Conservation (phyloP, 805 yeast species). For the Nakazawaea pomicola region DNA sequence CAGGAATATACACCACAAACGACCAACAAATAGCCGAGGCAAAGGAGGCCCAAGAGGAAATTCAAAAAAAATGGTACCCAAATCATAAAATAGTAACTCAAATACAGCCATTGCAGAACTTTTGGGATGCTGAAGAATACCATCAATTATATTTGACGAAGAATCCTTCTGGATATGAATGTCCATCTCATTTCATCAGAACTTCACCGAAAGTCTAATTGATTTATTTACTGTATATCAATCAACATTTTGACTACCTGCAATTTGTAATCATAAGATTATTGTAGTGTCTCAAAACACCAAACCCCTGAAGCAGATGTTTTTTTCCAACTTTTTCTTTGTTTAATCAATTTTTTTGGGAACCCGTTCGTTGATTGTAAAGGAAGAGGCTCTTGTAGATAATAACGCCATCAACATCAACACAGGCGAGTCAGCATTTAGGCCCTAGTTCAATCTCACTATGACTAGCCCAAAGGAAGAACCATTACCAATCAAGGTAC, state of each 20-base stretch:
- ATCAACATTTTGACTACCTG: no score
- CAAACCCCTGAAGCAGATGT: no score
- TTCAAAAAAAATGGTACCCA: conserved; percentile 76
- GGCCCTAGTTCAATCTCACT: no score
- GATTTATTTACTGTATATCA: not conserved
- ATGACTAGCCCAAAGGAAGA: conserved; percentile 9
- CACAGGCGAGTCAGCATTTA: no score
- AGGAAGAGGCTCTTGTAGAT: no score
- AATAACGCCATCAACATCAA: no score
- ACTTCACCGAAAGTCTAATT: conserved; percentile 38
- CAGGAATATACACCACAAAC: conserved; percentile 66
- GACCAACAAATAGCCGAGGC: conserved; percentile 42
- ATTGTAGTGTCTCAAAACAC: no score
- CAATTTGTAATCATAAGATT: no score
- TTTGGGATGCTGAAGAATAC: conserved; percentile 94
- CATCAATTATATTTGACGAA: conserved; percentile 79
- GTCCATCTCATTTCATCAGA: conserved; percentile 85
- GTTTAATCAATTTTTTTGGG: no score
- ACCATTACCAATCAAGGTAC: conserved; percentile 6
- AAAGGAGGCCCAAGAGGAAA: conserved; percentile 37
- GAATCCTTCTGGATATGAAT: conserved; percentile 84
- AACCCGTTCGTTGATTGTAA: no score
- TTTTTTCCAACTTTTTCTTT: no score
- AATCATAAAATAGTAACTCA: conserved; percentile 61
- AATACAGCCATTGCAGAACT: conserved; percentile 61